Percentiles rank a stretch among this genome's conserved stretches.
phyloP scores from a whole-genome alignment of 176 grass and related monocot species.

The Urochloa ruziziensis region DNA sequence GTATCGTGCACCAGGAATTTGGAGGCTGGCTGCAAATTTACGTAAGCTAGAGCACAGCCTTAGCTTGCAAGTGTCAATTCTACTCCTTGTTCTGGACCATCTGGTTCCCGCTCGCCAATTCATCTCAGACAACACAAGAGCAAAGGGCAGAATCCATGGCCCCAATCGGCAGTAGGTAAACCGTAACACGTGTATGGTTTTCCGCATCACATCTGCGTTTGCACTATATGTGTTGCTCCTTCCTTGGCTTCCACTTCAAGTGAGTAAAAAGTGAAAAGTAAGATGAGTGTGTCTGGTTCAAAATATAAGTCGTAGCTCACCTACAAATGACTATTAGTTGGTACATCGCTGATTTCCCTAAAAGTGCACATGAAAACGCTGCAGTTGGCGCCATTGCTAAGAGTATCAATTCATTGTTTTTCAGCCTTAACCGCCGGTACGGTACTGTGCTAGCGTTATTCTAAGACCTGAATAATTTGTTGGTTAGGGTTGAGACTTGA shows the following conservation, averaged over 20 bases:
- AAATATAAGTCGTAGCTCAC: neutral
- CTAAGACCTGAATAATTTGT: neutral
- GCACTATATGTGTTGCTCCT: neutral
- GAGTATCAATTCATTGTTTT: constrained; percentile 1
- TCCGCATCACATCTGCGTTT: constrained; percentile 6
- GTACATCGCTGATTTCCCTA: neutral
- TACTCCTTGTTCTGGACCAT: neutral
- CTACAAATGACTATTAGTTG: neutral
- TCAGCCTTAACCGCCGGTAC: neutral
- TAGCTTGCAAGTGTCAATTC: constrained; percentile 5
- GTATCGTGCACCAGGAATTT: neutral
- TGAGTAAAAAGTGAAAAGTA: constrained; percentile 7
- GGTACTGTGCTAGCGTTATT: neutral
- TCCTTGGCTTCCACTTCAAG: constrained; percentile 36
- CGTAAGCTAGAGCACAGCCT: neutral
- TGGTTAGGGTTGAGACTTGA: too few relatives aligned
- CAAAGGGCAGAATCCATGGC: neutral
- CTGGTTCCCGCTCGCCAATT: neutral
- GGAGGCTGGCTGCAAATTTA: neutral
- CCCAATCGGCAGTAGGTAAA: neutral
- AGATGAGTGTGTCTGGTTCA: neutral
- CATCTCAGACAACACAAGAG: neutral
- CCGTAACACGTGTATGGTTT: constrained; percentile 34
- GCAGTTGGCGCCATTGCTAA: neutral
- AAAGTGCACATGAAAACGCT: neutral